Conservation (phyloP, 352 stramenopile species). For the Plasmopara viticola region DNA sequence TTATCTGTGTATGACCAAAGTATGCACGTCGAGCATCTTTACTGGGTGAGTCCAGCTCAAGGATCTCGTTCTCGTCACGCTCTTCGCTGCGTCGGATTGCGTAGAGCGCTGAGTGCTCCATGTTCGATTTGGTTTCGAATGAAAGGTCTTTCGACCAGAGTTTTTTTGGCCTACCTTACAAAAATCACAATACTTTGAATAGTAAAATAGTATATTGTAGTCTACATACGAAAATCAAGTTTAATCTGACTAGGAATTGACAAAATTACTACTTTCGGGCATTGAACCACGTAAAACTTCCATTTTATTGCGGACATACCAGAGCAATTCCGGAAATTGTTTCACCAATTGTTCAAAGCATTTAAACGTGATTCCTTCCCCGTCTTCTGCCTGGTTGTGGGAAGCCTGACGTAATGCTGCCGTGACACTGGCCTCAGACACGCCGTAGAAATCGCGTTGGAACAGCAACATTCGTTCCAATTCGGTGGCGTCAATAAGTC, state of each 20-base stretch:
- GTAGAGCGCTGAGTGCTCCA: conserved; percentile 27
- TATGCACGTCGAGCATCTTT: conserved; percentile 50
- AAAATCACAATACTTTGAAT: background rate
- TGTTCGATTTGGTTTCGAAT: background rate
- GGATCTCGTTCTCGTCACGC: conserved; percentile 48
- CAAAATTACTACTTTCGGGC: conserved; percentile 17
- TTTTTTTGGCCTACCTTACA: too few species aligned
- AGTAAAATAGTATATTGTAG: conserved; percentile 2
- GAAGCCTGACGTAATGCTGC: conserved; percentile 18
- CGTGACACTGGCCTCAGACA: conserved; percentile 21
- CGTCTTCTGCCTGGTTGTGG: conserved; percentile 7
- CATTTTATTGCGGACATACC: conserved; percentile 42
- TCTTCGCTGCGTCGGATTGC: conserved; percentile 54
- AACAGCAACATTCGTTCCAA: conserved; percentile 48
- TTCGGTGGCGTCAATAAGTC: conserved; percentile 41
- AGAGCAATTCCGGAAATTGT: conserved; percentile 35
- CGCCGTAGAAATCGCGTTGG: conserved; percentile 44
- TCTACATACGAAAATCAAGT: conserved; percentile 9
- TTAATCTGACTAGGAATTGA: conserved; percentile 5
- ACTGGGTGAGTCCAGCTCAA: conserved; percentile 55
- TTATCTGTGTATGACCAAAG: conserved; percentile 52
- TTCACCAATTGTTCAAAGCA: conserved; percentile 37
- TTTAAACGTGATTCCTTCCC: conserved; percentile 14
- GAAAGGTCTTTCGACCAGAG: background rate
- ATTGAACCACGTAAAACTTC: conserved; percentile 49